These are phyloP conservation scores for Seiridium unicorne DNA, from an alignment of 2,329 filamentous ascomycete genomes.

Conservation along the genomic window DNA sequence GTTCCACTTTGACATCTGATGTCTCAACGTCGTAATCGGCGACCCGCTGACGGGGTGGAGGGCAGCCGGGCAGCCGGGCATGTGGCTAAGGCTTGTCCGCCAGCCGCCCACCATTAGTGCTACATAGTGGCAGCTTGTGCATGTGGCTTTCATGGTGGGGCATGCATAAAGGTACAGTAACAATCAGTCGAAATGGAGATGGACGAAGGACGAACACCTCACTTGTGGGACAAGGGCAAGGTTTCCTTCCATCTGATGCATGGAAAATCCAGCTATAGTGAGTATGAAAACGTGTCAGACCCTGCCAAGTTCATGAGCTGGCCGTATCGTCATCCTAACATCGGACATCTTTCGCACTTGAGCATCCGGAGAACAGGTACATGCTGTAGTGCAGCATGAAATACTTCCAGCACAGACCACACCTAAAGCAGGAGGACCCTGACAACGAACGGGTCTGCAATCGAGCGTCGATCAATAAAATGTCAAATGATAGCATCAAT, in stretches of 20 bases:
- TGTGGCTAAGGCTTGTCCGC: neutral
- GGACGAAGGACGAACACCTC: no score
- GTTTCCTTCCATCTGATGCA: no score
- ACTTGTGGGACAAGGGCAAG: no score
- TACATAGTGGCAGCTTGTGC: neutral
- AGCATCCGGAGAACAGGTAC: neutral
- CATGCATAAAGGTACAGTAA: no score
- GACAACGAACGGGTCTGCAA: neutral
- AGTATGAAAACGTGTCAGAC: no score
- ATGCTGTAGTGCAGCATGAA: neutral
- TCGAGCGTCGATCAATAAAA: neutral
- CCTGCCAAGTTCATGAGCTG: no score
- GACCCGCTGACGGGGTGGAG: neutral
- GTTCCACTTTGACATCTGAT: neutral
- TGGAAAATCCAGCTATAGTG: no score
- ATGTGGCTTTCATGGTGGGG: no score
- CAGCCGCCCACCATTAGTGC: neutral
- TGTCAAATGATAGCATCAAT: no score
- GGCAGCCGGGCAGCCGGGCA: no score
- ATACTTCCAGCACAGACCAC: neutral
- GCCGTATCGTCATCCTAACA: no score
- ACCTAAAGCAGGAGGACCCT: neutral
- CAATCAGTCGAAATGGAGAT: no score
- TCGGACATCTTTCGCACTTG: neutral
- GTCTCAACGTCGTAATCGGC: constrained; percentile 7